phyloP scores from a whole-genome alignment of 306 rosid species.

The Cicer judaicum region DNA sequence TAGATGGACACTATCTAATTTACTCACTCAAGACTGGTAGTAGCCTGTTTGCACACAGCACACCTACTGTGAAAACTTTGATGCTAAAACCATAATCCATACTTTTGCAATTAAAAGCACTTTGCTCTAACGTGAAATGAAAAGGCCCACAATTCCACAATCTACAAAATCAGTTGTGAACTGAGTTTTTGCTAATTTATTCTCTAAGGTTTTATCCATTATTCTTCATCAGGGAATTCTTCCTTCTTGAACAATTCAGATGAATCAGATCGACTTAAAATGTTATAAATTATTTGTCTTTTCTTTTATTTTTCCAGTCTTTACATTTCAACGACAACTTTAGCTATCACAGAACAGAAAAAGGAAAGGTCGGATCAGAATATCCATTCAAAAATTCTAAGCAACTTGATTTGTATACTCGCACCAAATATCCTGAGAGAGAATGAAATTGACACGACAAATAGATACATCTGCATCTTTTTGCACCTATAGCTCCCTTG shows the following conservation, averaged over 20 bases:
- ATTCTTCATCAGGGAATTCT: slow-evolving; percentile 21
- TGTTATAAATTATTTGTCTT: neutral
- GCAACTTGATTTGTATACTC: slow-evolving; percentile 11
- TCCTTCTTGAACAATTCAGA: neutral
- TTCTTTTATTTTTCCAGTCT: neutral
- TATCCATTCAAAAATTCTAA: slow-evolving; percentile 22
- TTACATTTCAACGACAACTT: slow-evolving; percentile 14
- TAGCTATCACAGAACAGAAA: neutral
- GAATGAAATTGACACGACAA: neutral
- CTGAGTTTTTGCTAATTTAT: slow-evolving; percentile 8
- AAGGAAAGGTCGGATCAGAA: neutral
- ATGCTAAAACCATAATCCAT: neutral
- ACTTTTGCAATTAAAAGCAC: neutral
- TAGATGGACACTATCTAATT: neutral
- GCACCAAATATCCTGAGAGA: slow-evolving; percentile 18
- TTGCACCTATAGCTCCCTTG: slow-evolving; percentile 16
- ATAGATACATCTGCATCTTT: slow-evolving; percentile 2
- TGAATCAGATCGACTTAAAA: slow-evolving; percentile 3
- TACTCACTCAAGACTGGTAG: slow-evolving; percentile 13
- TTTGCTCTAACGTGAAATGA: slow-evolving; percentile 2
- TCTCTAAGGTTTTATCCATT: slow-evolving; percentile 25
- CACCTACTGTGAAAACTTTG: slow-evolving; percentile 1
- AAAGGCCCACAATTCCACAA: neutral
- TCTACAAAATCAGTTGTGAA: slow-evolving; percentile 22
- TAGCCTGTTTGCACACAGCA: slow-evolving; percentile 8